Conservation (phyloP, 768 basidiomycete genomes). For the Ramaria sp. region DNA sequence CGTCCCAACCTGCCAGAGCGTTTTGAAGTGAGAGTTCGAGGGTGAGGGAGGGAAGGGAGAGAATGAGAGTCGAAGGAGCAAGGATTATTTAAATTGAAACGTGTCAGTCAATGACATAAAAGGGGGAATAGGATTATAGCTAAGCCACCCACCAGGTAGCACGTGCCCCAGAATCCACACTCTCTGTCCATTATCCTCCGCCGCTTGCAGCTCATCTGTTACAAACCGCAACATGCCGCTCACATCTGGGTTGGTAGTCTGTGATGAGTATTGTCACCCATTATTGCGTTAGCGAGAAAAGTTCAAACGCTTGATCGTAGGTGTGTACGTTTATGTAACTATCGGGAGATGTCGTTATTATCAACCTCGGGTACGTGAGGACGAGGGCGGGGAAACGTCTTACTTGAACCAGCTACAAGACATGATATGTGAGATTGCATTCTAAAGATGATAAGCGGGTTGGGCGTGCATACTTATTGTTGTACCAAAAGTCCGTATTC, state of each 20-base stretch:
- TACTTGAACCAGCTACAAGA: constrained; percentile 7
- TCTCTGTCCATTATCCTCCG: constrained; percentile 68
- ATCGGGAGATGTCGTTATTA: not conserved
- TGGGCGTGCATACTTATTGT: constrained; percentile 13
- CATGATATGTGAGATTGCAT: not conserved
- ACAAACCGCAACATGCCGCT: constrained; percentile 73
- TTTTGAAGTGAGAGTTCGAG: not conserved
- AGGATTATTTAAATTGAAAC: constrained; percentile 12
- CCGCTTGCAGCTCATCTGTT: constrained; percentile 68
- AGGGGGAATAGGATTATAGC: not conserved
- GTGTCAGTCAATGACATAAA: not conserved
- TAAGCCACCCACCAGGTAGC: constrained; percentile 17
- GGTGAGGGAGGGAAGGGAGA: not conserved
- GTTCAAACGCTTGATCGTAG: not conserved
- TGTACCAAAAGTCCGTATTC: constrained; percentile 21
- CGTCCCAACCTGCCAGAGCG: constrained; percentile 30
- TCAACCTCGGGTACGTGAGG: not conserved
- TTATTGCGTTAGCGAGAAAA: too few species aligned
- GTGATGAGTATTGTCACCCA: constrained; percentile 10
- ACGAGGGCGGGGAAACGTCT: not conserved
- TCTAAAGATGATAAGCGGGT: not conserved
- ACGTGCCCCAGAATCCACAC: constrained; percentile 51
- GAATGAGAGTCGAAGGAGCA: constrained; percentile 35
- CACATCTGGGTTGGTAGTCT: constrained; percentile 48
- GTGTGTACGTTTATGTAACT: constrained; percentile 6